These are phyloP conservation scores for Diversispora eburnea DNA, from an alignment of 192 early-diverging fungal species.

Conservation along the genomic window DNA sequence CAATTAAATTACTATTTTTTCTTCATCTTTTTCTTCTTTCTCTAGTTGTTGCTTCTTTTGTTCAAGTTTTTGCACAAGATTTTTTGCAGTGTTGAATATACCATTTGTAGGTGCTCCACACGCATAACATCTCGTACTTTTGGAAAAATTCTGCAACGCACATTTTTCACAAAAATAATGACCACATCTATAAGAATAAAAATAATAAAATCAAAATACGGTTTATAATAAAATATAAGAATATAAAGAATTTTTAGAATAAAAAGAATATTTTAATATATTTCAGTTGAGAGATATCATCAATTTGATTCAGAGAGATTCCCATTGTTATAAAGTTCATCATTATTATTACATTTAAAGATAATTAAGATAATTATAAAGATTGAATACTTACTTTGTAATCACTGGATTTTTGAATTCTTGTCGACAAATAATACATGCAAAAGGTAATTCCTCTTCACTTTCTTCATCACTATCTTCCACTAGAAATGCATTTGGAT, in stretches of 20 bases:
- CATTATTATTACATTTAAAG: slow-evolving; percentile 16
- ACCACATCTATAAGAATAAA: slow-evolving; percentile 56
- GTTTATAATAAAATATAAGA: background rate
- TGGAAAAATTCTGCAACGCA: slow-evolving; percentile 78
- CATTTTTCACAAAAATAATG: slow-evolving; percentile 98
- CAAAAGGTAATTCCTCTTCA: slow-evolving; percentile 89
- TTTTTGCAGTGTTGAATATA: slow-evolving; percentile 78
- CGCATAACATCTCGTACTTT: slow-evolving; percentile 86
- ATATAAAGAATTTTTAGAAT: background rate
- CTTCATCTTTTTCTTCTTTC: slow-evolving; percentile 33
- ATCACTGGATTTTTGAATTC: slow-evolving; percentile 87
- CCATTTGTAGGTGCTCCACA: slow-evolving; percentile 84
- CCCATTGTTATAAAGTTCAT: slow-evolving; percentile 3
- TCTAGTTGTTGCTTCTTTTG: slow-evolving; percentile 35
- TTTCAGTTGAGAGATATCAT: background rate
- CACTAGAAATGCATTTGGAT: slow-evolving; percentile 44
- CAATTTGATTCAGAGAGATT: background rate
- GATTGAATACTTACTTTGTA: slow-evolving; percentile 58
- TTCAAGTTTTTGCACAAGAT: slow-evolving; percentile 54
- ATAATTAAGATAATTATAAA: slow-evolving; percentile 8
- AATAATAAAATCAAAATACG: background rate
- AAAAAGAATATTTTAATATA: background rate
- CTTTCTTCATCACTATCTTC: slow-evolving; percentile 50
- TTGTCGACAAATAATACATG: slow-evolving; percentile 88
- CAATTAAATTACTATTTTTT: slow-evolving; percentile 14